Percentiles rank a stretch among this genome's conserved stretches.
These are phyloP conservation scores for Marchantia polymorpha DNA, from an alignment of 225 moss, liverwort and hornwort genomes.

Conservation along the genomic window DNA sequence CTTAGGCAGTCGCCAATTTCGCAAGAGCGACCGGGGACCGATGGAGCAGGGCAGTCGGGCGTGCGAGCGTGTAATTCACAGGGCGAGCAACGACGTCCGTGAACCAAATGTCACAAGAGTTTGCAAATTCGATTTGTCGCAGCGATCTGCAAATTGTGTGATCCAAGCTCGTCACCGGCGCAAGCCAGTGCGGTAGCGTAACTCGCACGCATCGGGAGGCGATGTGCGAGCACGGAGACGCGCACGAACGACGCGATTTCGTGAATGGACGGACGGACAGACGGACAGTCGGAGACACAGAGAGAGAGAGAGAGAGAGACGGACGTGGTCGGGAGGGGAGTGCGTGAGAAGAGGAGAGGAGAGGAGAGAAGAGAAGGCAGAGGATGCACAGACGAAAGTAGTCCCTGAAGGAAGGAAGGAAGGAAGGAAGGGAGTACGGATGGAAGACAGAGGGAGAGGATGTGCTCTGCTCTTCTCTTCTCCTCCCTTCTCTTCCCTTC, in stretches of 20 bases:
- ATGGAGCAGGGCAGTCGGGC: background rate
- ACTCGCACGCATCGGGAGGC: too few relatives aligned
- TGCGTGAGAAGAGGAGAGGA: background rate
- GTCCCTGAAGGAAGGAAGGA: background rate
- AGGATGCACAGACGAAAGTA: background rate
- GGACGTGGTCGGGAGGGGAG: too few relatives aligned
- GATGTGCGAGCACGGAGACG: too few relatives aligned
- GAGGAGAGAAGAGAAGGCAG: background rate
- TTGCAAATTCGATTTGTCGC: background rate
- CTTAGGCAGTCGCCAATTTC: too few relatives aligned
- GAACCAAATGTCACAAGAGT: too few relatives aligned
- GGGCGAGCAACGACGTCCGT: too few relatives aligned
- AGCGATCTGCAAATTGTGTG: too few relatives aligned
- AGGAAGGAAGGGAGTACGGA: background rate
- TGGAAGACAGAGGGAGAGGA: background rate
- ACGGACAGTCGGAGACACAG: background rate
- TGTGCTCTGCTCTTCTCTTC: conserved; percentile 5
- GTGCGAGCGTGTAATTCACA: background rate
- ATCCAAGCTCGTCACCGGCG: background rate
- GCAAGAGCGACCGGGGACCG: background rate
- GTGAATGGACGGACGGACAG: too few relatives aligned
- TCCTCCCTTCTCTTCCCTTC: background rate
- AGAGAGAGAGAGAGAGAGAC: background rate
- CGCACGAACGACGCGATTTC: too few relatives aligned
- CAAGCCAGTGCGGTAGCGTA: too few relatives aligned